These are phyloP conservation scores for Pseudodiploospora longispora DNA, from an alignment of 2,329 filamentous ascomycete genomes.

Conservation along the genomic window DNA sequence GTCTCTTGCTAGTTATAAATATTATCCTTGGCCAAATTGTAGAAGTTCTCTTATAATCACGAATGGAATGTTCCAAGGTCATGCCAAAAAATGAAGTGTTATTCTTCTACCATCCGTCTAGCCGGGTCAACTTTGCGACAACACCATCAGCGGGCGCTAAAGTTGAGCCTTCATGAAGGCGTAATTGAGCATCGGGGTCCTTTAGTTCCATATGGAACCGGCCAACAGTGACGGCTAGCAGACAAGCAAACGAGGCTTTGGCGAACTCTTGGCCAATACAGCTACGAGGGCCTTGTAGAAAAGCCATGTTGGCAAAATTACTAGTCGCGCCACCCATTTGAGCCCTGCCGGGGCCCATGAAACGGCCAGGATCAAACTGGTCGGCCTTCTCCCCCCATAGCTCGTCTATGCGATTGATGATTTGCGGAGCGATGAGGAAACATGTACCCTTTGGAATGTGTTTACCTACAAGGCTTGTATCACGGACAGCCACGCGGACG, in stretches of 20 bases:
- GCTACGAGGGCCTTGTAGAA: conserved; percentile 51
- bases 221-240: conserved; percentile 70
- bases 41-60: too few relatives aligned
- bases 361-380: not conserved
- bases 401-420: conserved; percentile 13
- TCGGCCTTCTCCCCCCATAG: conserved; percentile 3
- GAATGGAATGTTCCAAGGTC: too few relatives aligned
- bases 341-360: not conserved
- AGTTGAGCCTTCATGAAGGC: too few relatives aligned
- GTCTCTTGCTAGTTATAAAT: too few relatives aligned
- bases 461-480: conserved; percentile 25
- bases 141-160: too few relatives aligned
- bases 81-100: too few relatives aligned
- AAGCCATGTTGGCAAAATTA: conserved; percentile 67
- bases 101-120: too few relatives aligned
- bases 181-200: not conserved
- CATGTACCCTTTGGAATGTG: conserved; percentile 25
- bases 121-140: too few relatives aligned
- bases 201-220: conserved; percentile 55
- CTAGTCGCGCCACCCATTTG: conserved; percentile 55
- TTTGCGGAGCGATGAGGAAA: conserved; percentile 16
- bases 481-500: conserved; percentile 20
- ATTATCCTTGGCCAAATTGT: too few relatives aligned
- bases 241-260: conserved; percentile 72
- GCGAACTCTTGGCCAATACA: conserved; percentile 50